Evolutionary conservation across 2,329 filamentous ascomycete genomes (phyloP), one percentile per base, ranked within the genome.

Genomic region (Ceratocystis cubensis): DNA sequence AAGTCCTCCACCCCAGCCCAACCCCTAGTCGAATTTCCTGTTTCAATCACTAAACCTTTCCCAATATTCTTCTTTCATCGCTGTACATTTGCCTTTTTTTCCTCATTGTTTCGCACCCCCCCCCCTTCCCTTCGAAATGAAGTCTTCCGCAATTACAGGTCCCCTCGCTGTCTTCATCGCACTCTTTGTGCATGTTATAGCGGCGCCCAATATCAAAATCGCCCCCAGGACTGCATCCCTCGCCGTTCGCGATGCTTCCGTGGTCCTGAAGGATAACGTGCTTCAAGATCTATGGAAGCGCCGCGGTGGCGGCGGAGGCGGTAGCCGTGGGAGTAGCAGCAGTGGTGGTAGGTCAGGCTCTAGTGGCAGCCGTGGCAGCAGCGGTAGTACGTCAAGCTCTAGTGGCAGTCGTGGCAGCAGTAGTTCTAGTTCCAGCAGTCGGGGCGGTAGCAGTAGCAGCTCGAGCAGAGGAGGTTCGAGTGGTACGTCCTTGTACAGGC

Each of bases 231-330:
- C 37, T 37, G 33, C 63, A 15, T 64, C 37, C 3, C 13, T 59
- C 5, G 25, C 50, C 37, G 22, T 61, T 25, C 61, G 41, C 37
- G 61, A 63, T 28, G 30, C 41, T 20, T 65, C 63, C 7, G 17
- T 22, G 10, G 13, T 10, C 1, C 5, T 30, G 17, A 33, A 57
- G 20, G 33, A 56, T 44, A 37, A n/a, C 30, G 7, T 56, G 2
- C 25, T 22, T 65, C 1, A 30, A 2, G 56, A 59, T 41, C 74
- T 86, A 25, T 84, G 78, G 76, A 85, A 84, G 76, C 79, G 84
- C 69, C 82, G 82, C 71, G 84, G 84, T 45, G 84, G 84, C 61
- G 84, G 83, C 5, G 82, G 81, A 7, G 75, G 80, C 10, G 81
- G 82, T 62, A 76, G 78, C 20, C 75, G 78, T 67, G 78, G 80